A percentile compares a stretch with the other conserved stretches of the same genome.
Evolutionary conservation across 1,139 yeast species (phyloP).

Genomic region (Taphrina confusa): DNA sequence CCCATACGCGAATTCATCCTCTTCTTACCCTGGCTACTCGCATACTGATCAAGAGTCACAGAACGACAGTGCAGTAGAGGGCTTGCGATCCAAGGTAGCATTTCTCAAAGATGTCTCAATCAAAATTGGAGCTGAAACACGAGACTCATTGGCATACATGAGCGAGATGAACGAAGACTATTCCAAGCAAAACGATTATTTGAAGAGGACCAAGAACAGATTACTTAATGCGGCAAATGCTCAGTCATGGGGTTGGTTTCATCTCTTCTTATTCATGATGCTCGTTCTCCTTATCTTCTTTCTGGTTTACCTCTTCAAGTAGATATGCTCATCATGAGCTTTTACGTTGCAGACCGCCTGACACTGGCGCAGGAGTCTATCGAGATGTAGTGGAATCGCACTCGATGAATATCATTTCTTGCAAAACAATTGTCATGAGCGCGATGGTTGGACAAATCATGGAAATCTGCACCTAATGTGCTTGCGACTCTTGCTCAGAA

Average conservation of each 20-base stretch:
- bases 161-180: slow-evolving; percentile 35
- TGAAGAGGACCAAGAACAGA: slow-evolving; percentile 28
- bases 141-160: slow-evolving; percentile 56
- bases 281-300: slow-evolving; percentile 24
- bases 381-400: no score
- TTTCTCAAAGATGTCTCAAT: slow-evolving; percentile 67
- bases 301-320: slow-evolving; percentile 32
- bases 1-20: slow-evolving; percentile 21
- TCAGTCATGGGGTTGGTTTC: slow-evolving; percentile 34
- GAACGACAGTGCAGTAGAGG: slow-evolving; percentile 71
- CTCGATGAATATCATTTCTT: no score
- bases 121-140: slow-evolving; percentile 81
- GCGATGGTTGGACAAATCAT: no score
- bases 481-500: no score
- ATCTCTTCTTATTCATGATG: slow-evolving; percentile 22
- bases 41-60: slow-evolving; percentile 65
- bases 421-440: no score
- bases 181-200: slow-evolving; percentile 25
- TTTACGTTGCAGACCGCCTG: no score
- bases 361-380: no score
- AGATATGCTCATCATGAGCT: no score
- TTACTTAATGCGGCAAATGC: slow-evolving; percentile 27
- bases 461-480: no score
- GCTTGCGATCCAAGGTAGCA: slow-evolving; percentile 69
- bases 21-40: slow-evolving; percentile 11